Evolutionary conservation across 1,284 basidiomycete genomes (phyloP), one percentile per base, ranked within the genome.

Genomic region (Psilocybe mexicana): DNA sequence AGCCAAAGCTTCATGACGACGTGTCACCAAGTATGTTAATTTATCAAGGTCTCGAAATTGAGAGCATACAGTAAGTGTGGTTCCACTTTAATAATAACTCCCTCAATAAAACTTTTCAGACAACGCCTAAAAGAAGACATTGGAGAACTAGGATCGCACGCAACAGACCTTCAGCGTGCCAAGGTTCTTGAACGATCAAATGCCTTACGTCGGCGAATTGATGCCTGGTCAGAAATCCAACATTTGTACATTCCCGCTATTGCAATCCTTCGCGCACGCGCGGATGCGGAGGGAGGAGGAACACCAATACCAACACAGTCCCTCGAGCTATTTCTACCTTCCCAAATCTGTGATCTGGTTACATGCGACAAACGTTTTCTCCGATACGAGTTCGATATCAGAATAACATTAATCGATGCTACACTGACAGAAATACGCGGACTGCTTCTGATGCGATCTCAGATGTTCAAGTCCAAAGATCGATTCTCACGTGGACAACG

Each of bases 351-450:
- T 65, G 0, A 10, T 55, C 2, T 45, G n/a, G n/a, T 51, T 8
- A 6, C 6, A 7, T 59, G 54, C 7, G 66, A 61, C 35, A 54
- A 62, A 25, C 1, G 12, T 7, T 48, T 58, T 47, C 68, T n/a
- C 28, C 59, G 58, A 0, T 61, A 65, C 46, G 72, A 76, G 55
- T 75, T 24, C 67, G 71, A 0, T 62, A 61, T 24, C 70, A 67
- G 1, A 70, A 74, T 46, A 68, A 18, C 18, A 18, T 18, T 18
- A 18, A 18, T 66, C 1, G 52, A 61, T 2, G 67, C 64, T 2
- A 42, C 61, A 0, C 63, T 76, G 0, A 63, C 68, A 3, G 58
- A 69, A 6, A 47, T 75, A 7, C 67, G 70, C 1, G 59, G 61
- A 18, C 62, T 69, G 1, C 65, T 77, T 1, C 67, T 54, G 42